Percentiles rank a stretch among this genome's conserved stretches.
Conservation (phyloP, 371 early-diverging fungal genomes). For the Zopfochytrium polystomum region DNA sequence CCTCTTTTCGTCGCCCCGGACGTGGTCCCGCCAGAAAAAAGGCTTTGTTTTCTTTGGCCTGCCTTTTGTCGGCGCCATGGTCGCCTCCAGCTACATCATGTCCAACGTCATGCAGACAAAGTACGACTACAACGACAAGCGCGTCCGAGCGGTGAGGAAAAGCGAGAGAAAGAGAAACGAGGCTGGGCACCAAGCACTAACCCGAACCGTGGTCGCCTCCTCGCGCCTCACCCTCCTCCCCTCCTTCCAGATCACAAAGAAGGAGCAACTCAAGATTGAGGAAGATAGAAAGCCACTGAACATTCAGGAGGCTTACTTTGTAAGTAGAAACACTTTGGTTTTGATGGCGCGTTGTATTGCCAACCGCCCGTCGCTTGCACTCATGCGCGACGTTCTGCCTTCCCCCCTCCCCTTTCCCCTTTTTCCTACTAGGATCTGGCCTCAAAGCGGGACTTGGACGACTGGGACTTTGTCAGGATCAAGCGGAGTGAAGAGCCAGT, state of each 20-base stretch:
- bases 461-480: conserved; percentile 40
- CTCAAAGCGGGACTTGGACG: conserved; percentile 23
- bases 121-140: conserved; percentile 57
- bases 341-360: background rate
- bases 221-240: too few species aligned
- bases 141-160: conserved; percentile 27
- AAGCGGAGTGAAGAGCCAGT: conserved; percentile 24
- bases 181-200: conserved; percentile 1
- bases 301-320: conserved; percentile 65
- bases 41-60: conserved; percentile 60
- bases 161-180: background rate
- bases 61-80: conserved; percentile 59
- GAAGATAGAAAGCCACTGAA: conserved; percentile 54
- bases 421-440: conserved; percentile 41
- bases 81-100: conserved; percentile 59
- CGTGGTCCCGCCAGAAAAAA: too few species aligned
- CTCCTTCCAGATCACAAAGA: conserved; percentile 62
- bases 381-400: background rate
- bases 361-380: background rate
- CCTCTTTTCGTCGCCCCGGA: too few species aligned
- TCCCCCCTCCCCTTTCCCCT: too few species aligned
- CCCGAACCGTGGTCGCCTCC: background rate
- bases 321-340: too few species aligned
- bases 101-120: conserved; percentile 59
- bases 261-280: conserved; percentile 62